Conservation (phyloP, 495 filamentous ascomycete genomes). For the Pseudevernia furfuracea region DNA sequence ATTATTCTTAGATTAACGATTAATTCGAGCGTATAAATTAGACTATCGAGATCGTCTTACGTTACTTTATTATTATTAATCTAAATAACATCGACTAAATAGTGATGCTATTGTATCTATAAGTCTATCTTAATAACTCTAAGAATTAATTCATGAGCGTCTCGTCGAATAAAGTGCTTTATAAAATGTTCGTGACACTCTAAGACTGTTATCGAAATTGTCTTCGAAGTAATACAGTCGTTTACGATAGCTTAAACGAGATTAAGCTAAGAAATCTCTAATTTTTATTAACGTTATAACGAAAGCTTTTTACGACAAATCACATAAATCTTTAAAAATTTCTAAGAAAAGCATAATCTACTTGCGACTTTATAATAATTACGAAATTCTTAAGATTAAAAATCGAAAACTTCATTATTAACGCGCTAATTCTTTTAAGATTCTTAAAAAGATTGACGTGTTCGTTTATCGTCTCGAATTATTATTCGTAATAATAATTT, state of each 20-base stretch:
- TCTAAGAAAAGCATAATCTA: conserved; percentile 3
- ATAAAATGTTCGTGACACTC: too few relatives aligned
- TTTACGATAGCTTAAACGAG: background rate
- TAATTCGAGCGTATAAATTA: background rate
- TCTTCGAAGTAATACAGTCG: background rate
- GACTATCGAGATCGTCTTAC: background rate
- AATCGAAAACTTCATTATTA: conserved; percentile 5
- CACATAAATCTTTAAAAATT: background rate
- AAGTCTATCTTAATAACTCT: conserved; percentile 1
- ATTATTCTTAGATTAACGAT: background rate
- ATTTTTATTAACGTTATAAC: conserved; percentile 1
- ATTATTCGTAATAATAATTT: background rate
- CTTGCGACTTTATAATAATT: background rate
- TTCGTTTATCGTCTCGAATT: background rate
- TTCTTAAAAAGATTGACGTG: background rate
- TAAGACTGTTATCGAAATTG: too few relatives aligned
- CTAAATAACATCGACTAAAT: background rate
- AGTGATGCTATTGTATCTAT: conserved; percentile 1
- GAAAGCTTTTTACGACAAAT: background rate
- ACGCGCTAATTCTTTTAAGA: background rate
- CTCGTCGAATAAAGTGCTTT: too few relatives aligned
- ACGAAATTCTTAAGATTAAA: background rate
- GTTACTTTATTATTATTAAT: background rate
- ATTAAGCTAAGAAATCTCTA: background rate
- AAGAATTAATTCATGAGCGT: background rate